A percentile compares a stretch with the other conserved stretches of the same genome.
These are phyloP conservation scores for Zangia roseola DNA, from an alignment of 768 basidiomycete genomes.

Conservation along the genomic window DNA sequence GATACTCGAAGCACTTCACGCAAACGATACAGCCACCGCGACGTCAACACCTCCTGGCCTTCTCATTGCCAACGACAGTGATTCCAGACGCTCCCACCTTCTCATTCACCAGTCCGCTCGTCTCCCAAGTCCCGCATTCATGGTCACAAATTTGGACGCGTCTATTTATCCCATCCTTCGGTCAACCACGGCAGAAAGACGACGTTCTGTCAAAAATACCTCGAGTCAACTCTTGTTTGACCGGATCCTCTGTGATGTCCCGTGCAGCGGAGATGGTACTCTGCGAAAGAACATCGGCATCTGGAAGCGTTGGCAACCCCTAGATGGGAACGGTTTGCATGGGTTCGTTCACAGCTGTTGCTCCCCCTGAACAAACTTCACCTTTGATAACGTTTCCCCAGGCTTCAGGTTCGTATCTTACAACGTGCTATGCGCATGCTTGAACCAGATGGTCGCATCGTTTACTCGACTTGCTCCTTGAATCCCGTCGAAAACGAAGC, in stretches of 20 bases:
- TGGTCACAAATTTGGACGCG: conserved; percentile 97
- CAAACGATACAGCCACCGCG: conserved; percentile 61
- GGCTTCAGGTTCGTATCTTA: conserved; percentile 90
- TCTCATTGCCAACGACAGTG: conserved; percentile 93
- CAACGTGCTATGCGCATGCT: conserved; percentile 91
- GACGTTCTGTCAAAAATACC: conserved; percentile 36
- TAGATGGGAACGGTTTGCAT: conserved; percentile 91
- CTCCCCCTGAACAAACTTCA: background rate
- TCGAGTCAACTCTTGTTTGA: conserved; percentile 74
- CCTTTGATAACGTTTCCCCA: conserved; percentile 32
- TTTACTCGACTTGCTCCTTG: conserved; percentile 97
- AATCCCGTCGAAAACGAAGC: conserved; percentile 99
- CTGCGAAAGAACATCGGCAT: conserved; percentile 92
- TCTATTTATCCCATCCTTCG: conserved; percentile 76
- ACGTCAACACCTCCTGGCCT: conserved; percentile 79
- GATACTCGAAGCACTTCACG: conserved; percentile 91
- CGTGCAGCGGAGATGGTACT: conserved; percentile 97
- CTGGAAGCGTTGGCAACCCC: conserved; percentile 89
- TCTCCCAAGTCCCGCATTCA: conserved; percentile 84
- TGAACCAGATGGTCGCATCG: conserved; percentile 76
- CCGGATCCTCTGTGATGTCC: conserved; percentile 93
- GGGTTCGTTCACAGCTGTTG: conserved; percentile 45
- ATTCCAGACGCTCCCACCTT: conserved; percentile 91
- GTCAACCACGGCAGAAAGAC: conserved; percentile 16
- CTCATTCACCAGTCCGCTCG: conserved; percentile 97